phyloP scores from a whole-genome alignment of 192 early-diverging fungal species.

The Geranomyces variabilis region DNA sequence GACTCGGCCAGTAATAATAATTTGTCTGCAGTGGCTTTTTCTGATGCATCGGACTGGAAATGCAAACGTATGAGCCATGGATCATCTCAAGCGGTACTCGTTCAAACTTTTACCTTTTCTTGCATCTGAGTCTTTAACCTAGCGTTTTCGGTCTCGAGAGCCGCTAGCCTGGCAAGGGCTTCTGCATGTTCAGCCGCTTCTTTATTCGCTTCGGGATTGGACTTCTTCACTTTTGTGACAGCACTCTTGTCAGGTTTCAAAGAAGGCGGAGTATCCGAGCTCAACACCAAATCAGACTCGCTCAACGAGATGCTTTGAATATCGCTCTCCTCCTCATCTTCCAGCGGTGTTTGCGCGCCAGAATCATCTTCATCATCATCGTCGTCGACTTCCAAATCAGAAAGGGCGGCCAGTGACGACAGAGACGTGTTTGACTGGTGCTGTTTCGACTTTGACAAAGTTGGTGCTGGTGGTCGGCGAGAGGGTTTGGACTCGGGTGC shows the following conservation, averaged over 20 bases:
- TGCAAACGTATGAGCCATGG: no score
- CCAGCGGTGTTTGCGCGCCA: background rate
- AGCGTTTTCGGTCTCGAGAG: background rate
- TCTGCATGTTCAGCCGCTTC: background rate
- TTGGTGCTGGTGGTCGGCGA: no score
- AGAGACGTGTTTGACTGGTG: background rate
- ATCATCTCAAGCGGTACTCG: no score
- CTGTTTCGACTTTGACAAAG: no score
- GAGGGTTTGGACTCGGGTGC: no score
- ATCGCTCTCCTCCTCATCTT: constrained; percentile 14
- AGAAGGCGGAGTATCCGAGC: background rate
- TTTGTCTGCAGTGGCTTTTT: no score
- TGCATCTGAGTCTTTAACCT: constrained; percentile 1
- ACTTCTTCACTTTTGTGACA: no score
- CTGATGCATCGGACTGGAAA: no score
- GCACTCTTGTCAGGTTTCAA: background rate
- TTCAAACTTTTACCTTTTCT: background rate
- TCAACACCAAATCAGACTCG: constrained; percentile 1
- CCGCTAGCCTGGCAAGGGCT: background rate
- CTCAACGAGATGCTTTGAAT: constrained; percentile 1
- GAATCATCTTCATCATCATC: constrained; percentile 5
- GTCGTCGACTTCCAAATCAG: background rate
- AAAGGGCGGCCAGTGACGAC: background rate
- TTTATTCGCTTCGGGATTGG: background rate
- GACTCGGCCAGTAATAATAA: no score